A percentile compares a stretch with the other conserved stretches of the same genome.
Conservation (phyloP, 257 asterid species). For the Solanum pinnatisectum region DNA sequence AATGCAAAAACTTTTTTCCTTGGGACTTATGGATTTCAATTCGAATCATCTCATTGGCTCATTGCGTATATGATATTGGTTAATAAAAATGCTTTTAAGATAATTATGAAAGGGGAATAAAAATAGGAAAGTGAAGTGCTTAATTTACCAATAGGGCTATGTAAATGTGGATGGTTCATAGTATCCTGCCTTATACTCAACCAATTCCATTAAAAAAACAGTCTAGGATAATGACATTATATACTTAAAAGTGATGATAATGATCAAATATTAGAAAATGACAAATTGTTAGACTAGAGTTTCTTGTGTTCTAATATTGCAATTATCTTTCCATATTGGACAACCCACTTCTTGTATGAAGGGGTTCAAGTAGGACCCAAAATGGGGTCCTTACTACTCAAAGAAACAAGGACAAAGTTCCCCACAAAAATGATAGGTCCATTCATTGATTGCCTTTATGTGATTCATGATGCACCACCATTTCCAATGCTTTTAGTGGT, state of each 20-base stretch:
- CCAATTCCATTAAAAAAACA: not conserved
- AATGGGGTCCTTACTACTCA: not conserved
- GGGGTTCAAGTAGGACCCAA: not conserved
- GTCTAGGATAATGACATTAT: not conserved
- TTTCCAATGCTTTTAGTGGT: conserved; percentile 5
- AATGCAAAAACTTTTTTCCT: not conserved
- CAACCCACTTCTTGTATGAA: not conserved
- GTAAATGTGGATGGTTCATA: not conserved
- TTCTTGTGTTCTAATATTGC: not conserved
- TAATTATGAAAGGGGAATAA: not conserved
- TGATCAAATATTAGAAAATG: not conserved
- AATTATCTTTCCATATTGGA: not conserved
- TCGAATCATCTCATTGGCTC: not conserved
- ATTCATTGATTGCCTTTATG: not conserved
- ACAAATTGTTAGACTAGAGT: not conserved
- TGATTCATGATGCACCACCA: conserved; percentile 20
- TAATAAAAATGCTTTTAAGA: not conserved
- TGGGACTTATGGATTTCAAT: not conserved
- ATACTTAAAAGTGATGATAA: not conserved
- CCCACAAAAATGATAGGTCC: not conserved
- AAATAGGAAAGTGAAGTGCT: not conserved
- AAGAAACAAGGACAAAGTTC: not conserved
- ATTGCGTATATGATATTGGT: not conserved
- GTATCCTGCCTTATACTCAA: not conserved
- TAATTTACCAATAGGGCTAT: not conserved